Conservation (phyloP, 352 stramenopile genomes). For the Phytophthora lateralis region DNA sequence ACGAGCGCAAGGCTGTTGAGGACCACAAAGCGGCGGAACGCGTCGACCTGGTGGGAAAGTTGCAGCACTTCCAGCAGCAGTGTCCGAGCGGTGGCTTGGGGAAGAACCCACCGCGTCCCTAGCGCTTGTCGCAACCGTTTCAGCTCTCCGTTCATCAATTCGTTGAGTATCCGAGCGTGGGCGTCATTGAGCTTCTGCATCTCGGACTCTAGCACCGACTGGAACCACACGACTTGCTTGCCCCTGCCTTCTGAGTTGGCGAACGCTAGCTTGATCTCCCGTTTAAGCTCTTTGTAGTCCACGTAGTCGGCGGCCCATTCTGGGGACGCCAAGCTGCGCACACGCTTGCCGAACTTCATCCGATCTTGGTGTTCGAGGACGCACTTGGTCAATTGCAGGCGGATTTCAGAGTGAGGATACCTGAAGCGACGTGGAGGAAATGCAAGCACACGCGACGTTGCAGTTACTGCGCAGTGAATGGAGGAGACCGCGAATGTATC, state of each 20-base stretch:
- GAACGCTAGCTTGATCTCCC: constrained; percentile 54
- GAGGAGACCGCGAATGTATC: neutral
- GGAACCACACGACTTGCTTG: constrained; percentile 28
- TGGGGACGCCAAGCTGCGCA: constrained; percentile 63
- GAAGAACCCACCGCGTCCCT: constrained; percentile 66
- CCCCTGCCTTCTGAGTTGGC: constrained; percentile 1
- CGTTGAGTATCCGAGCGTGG: constrained; percentile 58
- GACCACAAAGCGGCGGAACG: constrained; percentile 78
- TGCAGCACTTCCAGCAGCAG: constrained; percentile 65
- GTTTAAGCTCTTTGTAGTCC: constrained; percentile 85
- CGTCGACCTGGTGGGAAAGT: constrained; percentile 66
- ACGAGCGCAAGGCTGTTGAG: constrained; percentile 81
- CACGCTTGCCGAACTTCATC: constrained; percentile 89
- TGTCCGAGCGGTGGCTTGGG: constrained; percentile 49
- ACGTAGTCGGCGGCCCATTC: constrained; percentile 75
- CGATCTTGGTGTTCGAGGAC: neutral
- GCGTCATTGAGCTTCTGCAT: constrained; percentile 67
- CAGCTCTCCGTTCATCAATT: constrained; percentile 51
- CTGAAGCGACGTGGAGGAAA: neutral
- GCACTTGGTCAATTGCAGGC: constrained; percentile 8
- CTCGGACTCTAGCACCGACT: constrained; percentile 44
- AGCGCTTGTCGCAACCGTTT: constrained; percentile 42
- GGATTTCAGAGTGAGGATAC: constrained; percentile 26
- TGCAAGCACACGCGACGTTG: constrained; percentile 6
- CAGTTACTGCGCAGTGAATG: constrained; percentile 6